Base-by-base conservation (phyloP, 139 green algal genomes). In the Mesotaenium endlicherianum region DNA sequence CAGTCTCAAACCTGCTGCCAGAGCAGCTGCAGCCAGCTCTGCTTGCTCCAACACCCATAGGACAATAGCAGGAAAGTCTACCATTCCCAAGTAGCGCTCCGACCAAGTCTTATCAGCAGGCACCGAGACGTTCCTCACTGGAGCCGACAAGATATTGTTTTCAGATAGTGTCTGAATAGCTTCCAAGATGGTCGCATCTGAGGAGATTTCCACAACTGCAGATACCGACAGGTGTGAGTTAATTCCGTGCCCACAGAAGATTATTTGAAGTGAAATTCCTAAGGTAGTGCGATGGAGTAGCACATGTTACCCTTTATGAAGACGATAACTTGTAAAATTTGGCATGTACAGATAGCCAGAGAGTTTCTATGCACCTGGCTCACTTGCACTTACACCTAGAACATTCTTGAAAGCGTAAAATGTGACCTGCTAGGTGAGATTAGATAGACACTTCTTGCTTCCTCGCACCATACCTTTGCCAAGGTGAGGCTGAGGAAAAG, bases 1-100 rank as follows among this genome's bases (percentile, higher is more conserved):
- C 14, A 64, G 40, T 75, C 40, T 31, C 14, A 14, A 17, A 75
- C 70, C 70, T 82, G 75, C 75, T 43, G 49, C 77, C 17, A 84
- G 31, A 53, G 57, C 39, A 53, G 77, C 77, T 58, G 77, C 49
- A 59, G 77, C 77, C 45, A 84, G 77, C n/a, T 84, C 77, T 30
- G 77, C 58, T 39, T 84, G 77, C 59, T 84, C 64, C 59, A 84
- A 31, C 20, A 84, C 77, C 77, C 77, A 84, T 44, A 84, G 36
- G 11, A 84, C 39, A 26, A 84, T 50, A n/a, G 36, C 77, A 30
- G 77, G 64, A 41, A 81, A 84, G 77, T 84, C 77, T 16, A 84
- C 77, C 75, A 82, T 82, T 49, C 75, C 75, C n/a, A 84, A 34
- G 44, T 84, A 84, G 16, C 45, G 34, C 6, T 84, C 77, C 36